Conservation (phyloP, 768 basidiomycete genomes). For the Hericium erinaceus region DNA sequence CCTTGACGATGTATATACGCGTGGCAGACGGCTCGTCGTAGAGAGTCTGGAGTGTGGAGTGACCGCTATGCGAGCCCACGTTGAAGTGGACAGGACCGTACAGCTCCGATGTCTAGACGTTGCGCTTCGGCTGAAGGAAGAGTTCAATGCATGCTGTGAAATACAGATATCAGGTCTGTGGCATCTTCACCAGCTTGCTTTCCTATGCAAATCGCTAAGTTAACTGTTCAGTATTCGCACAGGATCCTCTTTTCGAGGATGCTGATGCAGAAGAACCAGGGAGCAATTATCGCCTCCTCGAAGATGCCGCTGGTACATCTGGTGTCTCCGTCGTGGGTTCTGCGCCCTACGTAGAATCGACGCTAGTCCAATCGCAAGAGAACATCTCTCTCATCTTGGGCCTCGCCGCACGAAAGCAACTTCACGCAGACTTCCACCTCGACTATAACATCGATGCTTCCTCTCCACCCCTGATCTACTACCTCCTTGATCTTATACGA, state of each 20-base stretch:
- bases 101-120: slow-evolving; percentile 43
- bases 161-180: slow-evolving; percentile 47
- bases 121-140: slow-evolving; percentile 37
- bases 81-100: slow-evolving; percentile 53
- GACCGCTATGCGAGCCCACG: slow-evolving; percentile 58
- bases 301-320: slow-evolving; percentile 27
- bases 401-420: slow-evolving; percentile 28
- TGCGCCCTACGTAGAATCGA: slow-evolving; percentile 56
- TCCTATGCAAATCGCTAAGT: neutral
- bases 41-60: slow-evolving; percentile 55
- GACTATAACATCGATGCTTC: slow-evolving; percentile 53
- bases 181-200: neutral
- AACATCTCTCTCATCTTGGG: slow-evolving; percentile 48
- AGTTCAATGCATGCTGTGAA: slow-evolving; percentile 38
- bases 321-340: slow-evolving; percentile 50
- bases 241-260: slow-evolving; percentile 44
- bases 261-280: slow-evolving; percentile 27
- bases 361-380: slow-evolving; percentile 33
- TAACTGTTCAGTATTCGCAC: slow-evolving; percentile 41
- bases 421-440: slow-evolving; percentile 56
- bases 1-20: slow-evolving; percentile 35
- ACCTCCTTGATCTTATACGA: slow-evolving; percentile 36
- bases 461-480: slow-evolving; percentile 45
- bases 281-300: slow-evolving; percentile 37
- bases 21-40: slow-evolving; percentile 44